Evolutionary conservation across 345 rosid genomes (phyloP).

Genomic region (Turritis glabra): DNA sequence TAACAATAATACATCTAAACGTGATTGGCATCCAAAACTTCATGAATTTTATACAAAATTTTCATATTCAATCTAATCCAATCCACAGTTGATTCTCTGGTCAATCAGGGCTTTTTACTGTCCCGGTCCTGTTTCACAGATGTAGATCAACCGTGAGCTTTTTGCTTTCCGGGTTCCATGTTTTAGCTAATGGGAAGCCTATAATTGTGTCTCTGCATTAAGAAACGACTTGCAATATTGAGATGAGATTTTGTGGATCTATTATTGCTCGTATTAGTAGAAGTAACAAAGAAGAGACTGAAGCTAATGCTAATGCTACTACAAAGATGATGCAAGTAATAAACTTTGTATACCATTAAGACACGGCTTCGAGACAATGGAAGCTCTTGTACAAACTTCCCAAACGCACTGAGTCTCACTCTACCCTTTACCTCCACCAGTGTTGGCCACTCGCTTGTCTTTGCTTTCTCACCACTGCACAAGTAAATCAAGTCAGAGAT

Average conservation of each 20-base stretch:
- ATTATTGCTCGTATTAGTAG: neutral
- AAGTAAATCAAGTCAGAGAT: slow-evolving; percentile 20
- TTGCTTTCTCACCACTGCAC: slow-evolving; percentile 82
- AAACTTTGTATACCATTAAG: slow-evolving; percentile 75
- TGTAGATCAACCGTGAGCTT: slow-evolving; percentile 19
- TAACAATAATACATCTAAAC: slow-evolving; percentile 24
- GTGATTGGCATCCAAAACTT: slow-evolving; percentile 22
- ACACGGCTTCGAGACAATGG: slow-evolving; percentile 93
- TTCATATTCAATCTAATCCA: neutral
- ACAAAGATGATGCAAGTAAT: slow-evolving; percentile 39
- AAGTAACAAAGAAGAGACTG: slow-evolving; percentile 8
- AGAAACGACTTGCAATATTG: slow-evolving; percentile 34
- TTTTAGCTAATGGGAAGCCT: slow-evolving; percentile 14
- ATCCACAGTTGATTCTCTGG: slow-evolving; percentile 23
- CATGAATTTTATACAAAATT: slow-evolving; percentile 13
- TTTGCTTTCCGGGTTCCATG: slow-evolving; percentile 33
- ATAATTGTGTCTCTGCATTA: slow-evolving; percentile 27
- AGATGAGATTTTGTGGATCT: slow-evolving; percentile 27
- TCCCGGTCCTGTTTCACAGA: slow-evolving; percentile 23
- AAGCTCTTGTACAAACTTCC: slow-evolving; percentile 91
- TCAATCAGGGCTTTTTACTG: slow-evolving; percentile 10
- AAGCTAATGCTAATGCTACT: slow-evolving; percentile 6
- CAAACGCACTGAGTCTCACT: slow-evolving; percentile 88
- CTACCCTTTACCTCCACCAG: slow-evolving; percentile 86
- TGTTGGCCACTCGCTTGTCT: slow-evolving; percentile 68